Conservation (phyloP, 805 yeast species). For the Candida railenensis region DNA sequence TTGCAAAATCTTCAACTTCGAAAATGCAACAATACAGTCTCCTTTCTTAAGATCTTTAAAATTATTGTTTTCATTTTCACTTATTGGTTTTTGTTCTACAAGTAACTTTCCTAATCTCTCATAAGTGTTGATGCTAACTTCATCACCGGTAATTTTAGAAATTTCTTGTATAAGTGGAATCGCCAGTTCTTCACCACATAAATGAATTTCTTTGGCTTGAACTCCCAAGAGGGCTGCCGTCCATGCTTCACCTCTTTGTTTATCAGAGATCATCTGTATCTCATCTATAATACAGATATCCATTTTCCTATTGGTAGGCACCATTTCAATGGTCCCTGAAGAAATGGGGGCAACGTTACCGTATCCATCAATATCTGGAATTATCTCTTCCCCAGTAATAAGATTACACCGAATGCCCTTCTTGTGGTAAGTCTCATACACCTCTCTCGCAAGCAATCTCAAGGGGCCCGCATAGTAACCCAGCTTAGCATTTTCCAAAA, state of each 20-base stretch:
- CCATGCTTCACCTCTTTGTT: slow-evolving; percentile 89
- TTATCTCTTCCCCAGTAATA: slow-evolving; percentile 93
- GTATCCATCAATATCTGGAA: slow-evolving; percentile 61
- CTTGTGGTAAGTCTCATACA: slow-evolving; percentile 73
- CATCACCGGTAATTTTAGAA: slow-evolving; percentile 75
- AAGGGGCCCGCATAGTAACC: slow-evolving; percentile 97
- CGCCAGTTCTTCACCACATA: slow-evolving; percentile 91
- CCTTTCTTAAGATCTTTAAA: slow-evolving; percentile 55
- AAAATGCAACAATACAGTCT: slow-evolving; percentile 88
- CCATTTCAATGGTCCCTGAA: slow-evolving; percentile 93
- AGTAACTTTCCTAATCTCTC: slow-evolving; percentile 71
- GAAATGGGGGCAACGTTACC: slow-evolving; percentile 77
- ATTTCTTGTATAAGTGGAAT: slow-evolving; percentile 65
- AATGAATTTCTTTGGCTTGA: slow-evolving; percentile 78
- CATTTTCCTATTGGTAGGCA: slow-evolving; percentile 61
- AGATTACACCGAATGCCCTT: slow-evolving; percentile 75
- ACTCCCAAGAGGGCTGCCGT: slow-evolving; percentile 87
- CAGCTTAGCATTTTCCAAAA: slow-evolving; percentile 58
- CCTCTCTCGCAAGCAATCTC: slow-evolving; percentile 85
- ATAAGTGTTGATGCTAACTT: slow-evolving; percentile 65
- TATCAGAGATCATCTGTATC: slow-evolving; percentile 90
- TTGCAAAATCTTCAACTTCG: slow-evolving; percentile 69
- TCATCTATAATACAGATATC: slow-evolving; percentile 94
- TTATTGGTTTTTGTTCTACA: slow-evolving; percentile 42
- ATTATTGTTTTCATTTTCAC: slow-evolving; percentile 17